These are phyloP conservation scores for Luffa aegyptiaca DNA, from an alignment of 306 rosid genomes.

Conservation along the genomic window DNA sequence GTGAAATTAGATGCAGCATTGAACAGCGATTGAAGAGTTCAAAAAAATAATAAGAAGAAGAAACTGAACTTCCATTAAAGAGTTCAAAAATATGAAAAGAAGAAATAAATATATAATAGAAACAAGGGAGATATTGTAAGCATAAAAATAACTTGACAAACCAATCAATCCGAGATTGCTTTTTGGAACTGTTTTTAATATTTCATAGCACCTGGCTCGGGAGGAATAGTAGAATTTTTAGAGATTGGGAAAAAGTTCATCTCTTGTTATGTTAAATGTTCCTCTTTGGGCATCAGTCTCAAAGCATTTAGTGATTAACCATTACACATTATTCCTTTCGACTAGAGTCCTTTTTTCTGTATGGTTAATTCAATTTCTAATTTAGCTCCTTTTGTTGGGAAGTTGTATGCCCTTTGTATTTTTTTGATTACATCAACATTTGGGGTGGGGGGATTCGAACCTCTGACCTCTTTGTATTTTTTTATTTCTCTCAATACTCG, in stretches of 20 bases:
- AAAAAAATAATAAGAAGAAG: neutral
- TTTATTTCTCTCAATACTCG: neutral
- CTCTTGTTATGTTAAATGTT: neutral
- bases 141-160: neutral
- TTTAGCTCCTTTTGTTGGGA: neutral
- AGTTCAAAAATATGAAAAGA: neutral
- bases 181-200: neutral
- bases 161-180: neutral
- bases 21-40: neutral
- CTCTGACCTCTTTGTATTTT: too few species aligned
- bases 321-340: neutral
- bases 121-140: neutral
- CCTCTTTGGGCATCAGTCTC: neutral
- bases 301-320: neutral
- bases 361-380: neutral
- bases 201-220: neutral
- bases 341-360: too few species aligned
- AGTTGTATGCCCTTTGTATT: neutral
- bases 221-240: neutral
- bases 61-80: neutral
- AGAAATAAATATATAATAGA: neutral
- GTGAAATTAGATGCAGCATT: slow-evolving; percentile 4
- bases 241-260: neutral
- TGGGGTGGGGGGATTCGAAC: too few species aligned
- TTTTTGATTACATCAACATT: too few species aligned